Base-by-base conservation (phyloP, 2,329 filamentous ascomycete species). In the Colletotrichum eremochloae region DNA sequence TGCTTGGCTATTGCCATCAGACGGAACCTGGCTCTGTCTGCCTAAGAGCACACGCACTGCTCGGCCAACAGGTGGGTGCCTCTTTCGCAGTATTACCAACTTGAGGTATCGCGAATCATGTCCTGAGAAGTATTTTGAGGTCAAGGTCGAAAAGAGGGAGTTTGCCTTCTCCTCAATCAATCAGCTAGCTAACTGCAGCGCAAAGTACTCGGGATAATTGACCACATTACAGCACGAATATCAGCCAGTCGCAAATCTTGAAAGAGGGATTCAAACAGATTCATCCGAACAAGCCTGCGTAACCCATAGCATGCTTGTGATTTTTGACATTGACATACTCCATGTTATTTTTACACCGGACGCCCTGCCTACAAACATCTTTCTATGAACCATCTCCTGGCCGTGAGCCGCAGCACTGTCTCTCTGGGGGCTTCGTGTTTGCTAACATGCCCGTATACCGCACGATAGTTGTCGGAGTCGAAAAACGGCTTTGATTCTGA, bases 321-420 rank as follows among this genome's bases (percentile, higher is more conserved):
- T 12, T 31, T 29, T 53, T 11, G 38, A 44, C 65, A 52, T 56
- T 18, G 42, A 63, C 46, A 48, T 52, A 46, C 42, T 58, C 52
- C 33, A 12, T 63, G 20, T 58, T 68, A 58, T 62, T 63, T 42
- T 36, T 68, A 68, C 69, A 72, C 15, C 44, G 52, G 38, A 53
- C 57, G 29, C 33, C 57, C 33, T 56, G 9, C 40, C 31, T 38
- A 24, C 42, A 38, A 53, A 53, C 24, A 63, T 63, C 53, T 58
- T 36, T 46, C 31, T 36, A 36, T 44, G 8, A 40, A 15, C 15
- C 15, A 11, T 38, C 46, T 24, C 46, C n/a, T 38, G 20, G 15
- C 56, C 57, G 50, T n/a, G 40, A 71, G 33, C 63, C n/a, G 33
- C 40, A 33, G 31, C 42, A 36, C 5, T 42, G 40, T 42, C 38